Conservation (phyloP, 352 stramenopile species). For the Phytophthora boehmeriae region DNA sequence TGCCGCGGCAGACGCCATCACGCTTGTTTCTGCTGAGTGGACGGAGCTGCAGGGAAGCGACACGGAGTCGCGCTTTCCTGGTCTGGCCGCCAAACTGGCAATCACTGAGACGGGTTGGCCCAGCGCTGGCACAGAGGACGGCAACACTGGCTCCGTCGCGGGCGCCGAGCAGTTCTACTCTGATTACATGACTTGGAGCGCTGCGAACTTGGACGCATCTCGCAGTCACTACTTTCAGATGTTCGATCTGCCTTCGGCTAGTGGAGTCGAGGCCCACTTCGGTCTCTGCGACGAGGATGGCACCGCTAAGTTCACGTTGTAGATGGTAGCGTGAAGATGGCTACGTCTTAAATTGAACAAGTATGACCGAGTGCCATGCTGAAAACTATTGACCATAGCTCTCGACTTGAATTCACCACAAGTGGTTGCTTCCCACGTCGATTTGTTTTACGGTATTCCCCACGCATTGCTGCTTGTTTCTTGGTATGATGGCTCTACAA, state of each 20-base stretch:
- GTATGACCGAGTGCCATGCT: neutral
- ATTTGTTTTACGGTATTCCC: no score
- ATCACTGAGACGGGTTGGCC: slow-evolving; percentile 75
- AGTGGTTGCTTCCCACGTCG: no score
- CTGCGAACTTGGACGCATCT: slow-evolving; percentile 32
- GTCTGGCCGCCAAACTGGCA: slow-evolving; percentile 52
- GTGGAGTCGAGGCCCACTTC: neutral
- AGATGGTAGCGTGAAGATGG: neutral
- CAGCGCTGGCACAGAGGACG: slow-evolving; percentile 36
- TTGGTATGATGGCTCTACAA: no score
- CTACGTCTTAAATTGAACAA: slow-evolving; percentile 61
- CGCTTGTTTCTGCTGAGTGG: slow-evolving; percentile 51
- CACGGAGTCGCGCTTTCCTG: slow-evolving; percentile 44
- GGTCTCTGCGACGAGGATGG: slow-evolving; percentile 2
- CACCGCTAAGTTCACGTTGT: slow-evolving; percentile 43
- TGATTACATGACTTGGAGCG: slow-evolving; percentile 50
- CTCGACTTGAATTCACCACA: no score
- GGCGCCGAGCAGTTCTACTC: slow-evolving; percentile 49
- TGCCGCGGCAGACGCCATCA: slow-evolving; percentile 44
- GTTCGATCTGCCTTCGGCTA: slow-evolving; percentile 21
- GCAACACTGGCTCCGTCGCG: slow-evolving; percentile 47
- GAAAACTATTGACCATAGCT: no score
- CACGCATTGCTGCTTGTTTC: no score
- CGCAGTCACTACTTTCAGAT: slow-evolving; percentile 70
- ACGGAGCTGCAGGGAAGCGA: slow-evolving; percentile 36